A percentile compares a stretch with the other conserved stretches of the same genome.
phyloP scores from a whole-genome alignment of 2,329 filamentous ascomycete genomes.

The Penicillium sp. region DNA sequence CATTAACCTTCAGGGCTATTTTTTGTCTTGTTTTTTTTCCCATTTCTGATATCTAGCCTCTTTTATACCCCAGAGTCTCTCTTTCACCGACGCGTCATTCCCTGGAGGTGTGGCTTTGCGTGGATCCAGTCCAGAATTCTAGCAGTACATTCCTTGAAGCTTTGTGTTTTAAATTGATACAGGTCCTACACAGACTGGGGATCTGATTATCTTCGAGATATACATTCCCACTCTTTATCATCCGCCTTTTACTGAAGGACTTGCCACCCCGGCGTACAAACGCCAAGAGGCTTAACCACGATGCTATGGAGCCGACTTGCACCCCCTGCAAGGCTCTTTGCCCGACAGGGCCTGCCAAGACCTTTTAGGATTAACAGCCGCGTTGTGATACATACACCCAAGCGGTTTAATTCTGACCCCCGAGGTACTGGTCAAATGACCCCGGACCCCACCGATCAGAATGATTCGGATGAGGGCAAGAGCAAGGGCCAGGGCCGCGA shows the following conservation, averaged over 20 bases:
- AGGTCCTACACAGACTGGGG: neutral
- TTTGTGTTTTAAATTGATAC: conserved; percentile 6
- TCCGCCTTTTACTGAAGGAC: neutral
- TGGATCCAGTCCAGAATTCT: neutral
- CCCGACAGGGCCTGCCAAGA: conserved; percentile 19
- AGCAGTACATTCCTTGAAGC: conserved; percentile 4
- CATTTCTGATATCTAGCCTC: conserved; percentile 1
- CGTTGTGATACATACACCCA: conserved; percentile 12
- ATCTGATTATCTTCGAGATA: neutral
- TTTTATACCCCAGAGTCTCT: conserved; percentile 13
- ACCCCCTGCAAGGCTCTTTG: conserved; percentile 21
- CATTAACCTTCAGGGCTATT: conserved; percentile 9
- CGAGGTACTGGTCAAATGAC: conserved; percentile 21
- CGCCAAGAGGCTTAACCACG: conserved; percentile 9
- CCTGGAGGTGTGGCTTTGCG: conserved; percentile 16
- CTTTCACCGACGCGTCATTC: conserved; percentile 12
- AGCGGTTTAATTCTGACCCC: conserved; percentile 26
- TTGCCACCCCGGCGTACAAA: neutral
- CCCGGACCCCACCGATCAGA: conserved; percentile 31
- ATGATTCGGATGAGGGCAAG: conserved; percentile 29
- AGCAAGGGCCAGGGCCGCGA: conserved; percentile 23
- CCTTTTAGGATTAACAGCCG: conserved; percentile 10
- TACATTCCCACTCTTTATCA: neutral
- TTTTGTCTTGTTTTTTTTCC: neutral
- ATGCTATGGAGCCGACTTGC: conserved; percentile 29